These are phyloP conservation scores for Paramyrothecium sp. DNA, from an alignment of 2,329 filamentous ascomycete genomes.

Conservation along the genomic window DNA sequence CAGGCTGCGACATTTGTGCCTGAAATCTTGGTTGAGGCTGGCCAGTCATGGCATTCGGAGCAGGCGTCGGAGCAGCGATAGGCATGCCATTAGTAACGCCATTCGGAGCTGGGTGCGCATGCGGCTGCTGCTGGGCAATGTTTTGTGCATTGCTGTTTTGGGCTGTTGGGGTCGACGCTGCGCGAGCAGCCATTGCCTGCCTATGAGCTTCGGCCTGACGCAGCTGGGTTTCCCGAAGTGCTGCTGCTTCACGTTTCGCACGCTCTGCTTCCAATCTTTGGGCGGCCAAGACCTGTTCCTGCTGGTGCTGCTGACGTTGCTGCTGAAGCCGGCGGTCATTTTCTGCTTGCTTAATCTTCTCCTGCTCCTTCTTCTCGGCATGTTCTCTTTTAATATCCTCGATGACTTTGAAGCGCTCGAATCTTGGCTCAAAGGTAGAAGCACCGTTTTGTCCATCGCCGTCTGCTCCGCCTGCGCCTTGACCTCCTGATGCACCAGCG, in stretches of 20 bases:
- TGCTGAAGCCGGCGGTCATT: slow-evolving; percentile 52
- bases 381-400: slow-evolving; percentile 79
- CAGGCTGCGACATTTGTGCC: slow-evolving; percentile 58
- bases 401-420: slow-evolving; percentile 89
- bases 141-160: slow-evolving; percentile 23
- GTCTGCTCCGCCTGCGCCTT: slow-evolving; percentile 59
- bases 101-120: slow-evolving; percentile 33
- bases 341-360: slow-evolving; percentile 67
- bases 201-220: slow-evolving; percentile 35
- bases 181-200: slow-evolving; percentile 28
- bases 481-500: slow-evolving; percentile 55
- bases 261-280: slow-evolving; percentile 47
- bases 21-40: slow-evolving; percentile 47
- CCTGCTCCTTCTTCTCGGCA: slow-evolving; percentile 72
- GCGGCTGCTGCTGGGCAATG: slow-evolving; percentile 28
- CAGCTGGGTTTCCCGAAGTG: slow-evolving; percentile 31
- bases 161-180: slow-evolving; percentile 22
- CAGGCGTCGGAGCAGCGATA: slow-evolving; percentile 25
- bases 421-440: slow-evolving; percentile 78
- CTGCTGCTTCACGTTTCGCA: slow-evolving; percentile 32
- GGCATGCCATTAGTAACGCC: slow-evolving; percentile 25
- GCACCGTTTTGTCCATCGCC: slow-evolving; percentile 70
- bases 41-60: slow-evolving; percentile 36
- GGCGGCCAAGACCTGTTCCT: slow-evolving; percentile 41
- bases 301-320: slow-evolving; percentile 40